phyloP scores from a whole-genome alignment of 495 filamentous ascomycete species.

The Xylaria curta region DNA sequence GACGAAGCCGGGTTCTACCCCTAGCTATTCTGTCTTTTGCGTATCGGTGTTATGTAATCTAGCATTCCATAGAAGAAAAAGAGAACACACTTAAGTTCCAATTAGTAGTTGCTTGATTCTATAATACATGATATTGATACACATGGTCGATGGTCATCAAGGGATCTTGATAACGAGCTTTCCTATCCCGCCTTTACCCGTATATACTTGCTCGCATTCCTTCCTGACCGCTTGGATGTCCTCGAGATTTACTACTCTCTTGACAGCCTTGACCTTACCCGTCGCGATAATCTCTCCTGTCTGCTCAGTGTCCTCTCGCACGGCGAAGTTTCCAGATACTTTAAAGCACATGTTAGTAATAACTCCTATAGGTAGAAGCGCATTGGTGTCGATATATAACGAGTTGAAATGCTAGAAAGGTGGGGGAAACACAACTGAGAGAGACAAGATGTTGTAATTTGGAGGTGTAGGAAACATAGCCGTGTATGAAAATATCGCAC shows the following conservation, averaged over 20 bases:
- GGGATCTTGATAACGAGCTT: conserved; percentile 59
- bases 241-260: conserved; percentile 47
- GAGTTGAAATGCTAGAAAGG: neutral
- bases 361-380: neutral
- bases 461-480: neutral
- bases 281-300: conserved; percentile 51
- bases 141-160: conserved; percentile 18
- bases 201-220: conserved; percentile 54
- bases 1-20: neutral
- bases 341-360: neutral
- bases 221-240: conserved; percentile 54
- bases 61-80: conserved; percentile 9
- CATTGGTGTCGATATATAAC: neutral
- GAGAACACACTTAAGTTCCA: neutral
- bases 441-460: neutral
- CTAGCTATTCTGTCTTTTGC: neutral
- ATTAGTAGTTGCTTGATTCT: neutral
- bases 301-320: conserved; percentile 50
- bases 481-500: neutral
- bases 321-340: conserved; percentile 45
- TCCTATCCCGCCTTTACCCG: conserved; percentile 61
- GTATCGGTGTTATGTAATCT: conserved; percentile 1
- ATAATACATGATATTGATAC: neutral
- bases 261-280: conserved; percentile 54
- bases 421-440: no score